Base-by-base conservation (phyloP, 108 stramenopile species). In the Aurantiochytrium sp. region DNA sequence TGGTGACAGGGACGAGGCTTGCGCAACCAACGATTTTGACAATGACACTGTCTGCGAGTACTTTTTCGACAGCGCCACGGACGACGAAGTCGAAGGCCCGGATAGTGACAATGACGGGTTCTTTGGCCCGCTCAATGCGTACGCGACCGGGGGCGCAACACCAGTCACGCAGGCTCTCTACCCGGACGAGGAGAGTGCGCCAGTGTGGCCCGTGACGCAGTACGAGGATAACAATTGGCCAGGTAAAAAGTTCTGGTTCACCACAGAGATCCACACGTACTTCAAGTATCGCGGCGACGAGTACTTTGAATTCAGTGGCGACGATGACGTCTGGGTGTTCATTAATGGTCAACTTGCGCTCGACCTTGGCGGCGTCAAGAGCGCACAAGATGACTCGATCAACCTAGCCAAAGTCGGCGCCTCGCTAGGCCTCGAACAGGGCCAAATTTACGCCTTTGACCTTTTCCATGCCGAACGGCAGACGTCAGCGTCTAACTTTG, bases 221-320 rank as follows among this genome's bases (percentile, higher is more conserved):
- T 23, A 16, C 25, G 76, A 53, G 16, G 45, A 83, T 12, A 53
- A 35, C 19, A 16, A 12, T 18, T 69, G 21, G 64, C 18, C 64
- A 18, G 64, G 18, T 18, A 47, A 83, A 14, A 83, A 83, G 51
- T 83, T 83, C 28, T 83, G 76, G 76, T 83, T 83, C 28, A 83
- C 76, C n/a, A 83, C 76, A 6, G 76, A 83, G 28, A 83, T 83
- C 51, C 76, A 83, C 51, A 53, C 76, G 51, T 83, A 83, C 76
- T 83, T 83, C 51, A 47, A 83, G 76, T 83, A 83, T 45, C 45
- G 76, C 45, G 76, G 76, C n/a, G 76, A 83, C 76, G 76, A 83
- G 28, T 47, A 25, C 45, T 83, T 83, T 23, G 49, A 53, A 8
- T 83, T 83, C 28, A 53, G 49, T 35, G 76, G 76, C 3, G 76